Conservation (phyloP, 352 stramenopile genomes). For the Ophiocytium majus region DNA sequence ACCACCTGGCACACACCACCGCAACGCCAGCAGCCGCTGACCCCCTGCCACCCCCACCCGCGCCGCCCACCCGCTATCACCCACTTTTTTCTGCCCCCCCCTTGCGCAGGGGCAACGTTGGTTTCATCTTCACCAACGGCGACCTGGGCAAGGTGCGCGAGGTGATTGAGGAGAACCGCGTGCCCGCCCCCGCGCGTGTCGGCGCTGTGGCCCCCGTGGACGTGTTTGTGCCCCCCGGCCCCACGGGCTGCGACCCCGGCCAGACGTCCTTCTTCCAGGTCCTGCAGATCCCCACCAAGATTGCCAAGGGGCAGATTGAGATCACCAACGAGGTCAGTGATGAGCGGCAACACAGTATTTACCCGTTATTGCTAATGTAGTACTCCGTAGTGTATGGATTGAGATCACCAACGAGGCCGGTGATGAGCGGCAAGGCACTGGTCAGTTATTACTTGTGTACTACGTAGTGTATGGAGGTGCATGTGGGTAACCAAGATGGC, state of each 20-base stretch:
- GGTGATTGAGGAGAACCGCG: conserved; percentile 69
- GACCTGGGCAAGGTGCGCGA: conserved; percentile 87
- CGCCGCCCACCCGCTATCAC: too few species aligned
- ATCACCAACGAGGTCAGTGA: conserved; percentile 88
- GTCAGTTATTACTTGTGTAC: too few species aligned
- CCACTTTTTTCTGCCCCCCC: too few species aligned
- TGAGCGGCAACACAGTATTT: background rate
- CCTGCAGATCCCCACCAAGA: conserved; percentile 98
- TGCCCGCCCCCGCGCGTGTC: conserved; percentile 91
- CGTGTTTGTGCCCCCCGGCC: conserved; percentile 92
- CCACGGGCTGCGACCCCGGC: conserved; percentile 97
- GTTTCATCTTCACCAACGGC: conserved; percentile 99
- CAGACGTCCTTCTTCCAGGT: conserved; percentile 99
- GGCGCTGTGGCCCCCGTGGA: conserved; percentile 89
- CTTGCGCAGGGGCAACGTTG: conserved; percentile 92
- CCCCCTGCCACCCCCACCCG: too few species aligned
- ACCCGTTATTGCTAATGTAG: too few species aligned
- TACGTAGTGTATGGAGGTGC: too few species aligned
- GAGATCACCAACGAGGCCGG: too few species aligned
- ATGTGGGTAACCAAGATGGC: conserved; percentile 99
- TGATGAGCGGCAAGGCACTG: too few species aligned
- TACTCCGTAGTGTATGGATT: too few species aligned
- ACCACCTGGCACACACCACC: too few species aligned
- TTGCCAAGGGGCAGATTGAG: conserved; percentile 99
- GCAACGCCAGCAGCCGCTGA: too few species aligned